phyloP scores from a whole-genome alignment of 1,284 basidiomycete genomes.

The Cutaneotrichosporon cutaneum region DNA sequence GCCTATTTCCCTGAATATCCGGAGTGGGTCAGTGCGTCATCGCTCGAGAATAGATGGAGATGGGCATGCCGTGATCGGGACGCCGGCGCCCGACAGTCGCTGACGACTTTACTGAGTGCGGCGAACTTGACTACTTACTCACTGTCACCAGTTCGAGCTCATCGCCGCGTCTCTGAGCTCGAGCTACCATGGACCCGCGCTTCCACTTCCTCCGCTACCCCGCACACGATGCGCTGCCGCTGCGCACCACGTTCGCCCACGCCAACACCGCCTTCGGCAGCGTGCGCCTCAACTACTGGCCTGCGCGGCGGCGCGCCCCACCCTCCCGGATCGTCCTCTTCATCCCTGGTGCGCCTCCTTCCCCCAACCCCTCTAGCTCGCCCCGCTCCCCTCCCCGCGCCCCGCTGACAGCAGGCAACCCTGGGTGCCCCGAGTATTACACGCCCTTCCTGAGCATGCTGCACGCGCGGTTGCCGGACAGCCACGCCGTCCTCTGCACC shows the following conservation, averaged over 20 bases:
- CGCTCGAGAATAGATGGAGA: too few relatives aligned
- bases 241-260: conserved; percentile 9
- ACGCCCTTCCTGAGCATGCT: conserved; percentile 45
- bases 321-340: conserved; percentile 40
- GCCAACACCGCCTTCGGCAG: conserved; percentile 14
- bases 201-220: conserved; percentile 21
- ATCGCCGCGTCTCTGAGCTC: background rate
- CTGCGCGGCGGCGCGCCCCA: conserved; percentile 21
- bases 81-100: background rate
- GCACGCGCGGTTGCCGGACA: conserved; percentile 38
- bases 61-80: background rate
- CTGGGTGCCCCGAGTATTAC: conserved; percentile 52
- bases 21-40: too few relatives aligned
- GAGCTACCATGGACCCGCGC: conserved; percentile 26
- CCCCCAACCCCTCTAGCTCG: background rate
- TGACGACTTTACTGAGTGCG: background rate
- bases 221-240: conserved; percentile 2
- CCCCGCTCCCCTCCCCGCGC: background rate
- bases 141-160: too few relatives aligned
- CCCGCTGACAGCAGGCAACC: conserved; percentile 42
- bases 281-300: conserved; percentile 40
- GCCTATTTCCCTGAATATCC: background rate
- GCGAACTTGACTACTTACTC: background rate
- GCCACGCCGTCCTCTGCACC: conserved; percentile 45
- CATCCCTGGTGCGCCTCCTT: conserved; percentile 35